Percentiles rank a stretch among this genome's conserved stretches.
phyloP scores from a whole-genome alignment of 768 basidiomycete species.

The Tulasnella sp. region DNA sequence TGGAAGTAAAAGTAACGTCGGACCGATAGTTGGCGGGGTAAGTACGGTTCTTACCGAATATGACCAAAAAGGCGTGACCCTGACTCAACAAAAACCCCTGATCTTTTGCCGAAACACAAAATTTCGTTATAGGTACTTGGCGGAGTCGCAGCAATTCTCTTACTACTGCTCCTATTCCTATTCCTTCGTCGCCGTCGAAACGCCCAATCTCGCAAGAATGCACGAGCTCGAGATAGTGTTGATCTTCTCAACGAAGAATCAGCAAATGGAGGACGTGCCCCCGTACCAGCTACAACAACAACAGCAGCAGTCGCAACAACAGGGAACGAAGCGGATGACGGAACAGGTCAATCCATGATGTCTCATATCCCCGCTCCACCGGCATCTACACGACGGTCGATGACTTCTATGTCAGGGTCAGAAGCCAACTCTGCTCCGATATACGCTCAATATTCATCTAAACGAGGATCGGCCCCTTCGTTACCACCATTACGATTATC shows the following conservation, averaged over 20 bases:
- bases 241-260: constrained; percentile 14
- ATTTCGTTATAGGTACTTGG: too few relatives aligned
- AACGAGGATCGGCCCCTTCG: constrained; percentile 6
- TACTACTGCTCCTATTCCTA: constrained; percentile 1
- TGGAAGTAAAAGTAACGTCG: constrained; percentile 12
- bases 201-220: neutral
- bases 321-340: neutral
- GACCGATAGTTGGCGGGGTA: constrained; percentile 14
- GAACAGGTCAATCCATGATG: neutral
- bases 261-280: neutral
- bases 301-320: neutral
- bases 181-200: constrained; percentile 5
- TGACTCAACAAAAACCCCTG: too few relatives aligned
- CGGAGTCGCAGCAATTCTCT: constrained; percentile 1
- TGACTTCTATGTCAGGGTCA: neutral
- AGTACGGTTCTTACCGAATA: too few relatives aligned
- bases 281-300: neutral
- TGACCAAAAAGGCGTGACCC: too few relatives aligned
- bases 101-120: too few relatives aligned
- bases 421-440: neutral
- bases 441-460: too few relatives aligned
- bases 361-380: neutral
- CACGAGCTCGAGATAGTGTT: neutral
- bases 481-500: constrained; percentile 1
- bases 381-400: too few relatives aligned